Evolutionary conservation across 352 stramenopile species (phyloP), one percentile per base, ranked within the genome.

Genomic region (Pythium utonaiense): DNA sequence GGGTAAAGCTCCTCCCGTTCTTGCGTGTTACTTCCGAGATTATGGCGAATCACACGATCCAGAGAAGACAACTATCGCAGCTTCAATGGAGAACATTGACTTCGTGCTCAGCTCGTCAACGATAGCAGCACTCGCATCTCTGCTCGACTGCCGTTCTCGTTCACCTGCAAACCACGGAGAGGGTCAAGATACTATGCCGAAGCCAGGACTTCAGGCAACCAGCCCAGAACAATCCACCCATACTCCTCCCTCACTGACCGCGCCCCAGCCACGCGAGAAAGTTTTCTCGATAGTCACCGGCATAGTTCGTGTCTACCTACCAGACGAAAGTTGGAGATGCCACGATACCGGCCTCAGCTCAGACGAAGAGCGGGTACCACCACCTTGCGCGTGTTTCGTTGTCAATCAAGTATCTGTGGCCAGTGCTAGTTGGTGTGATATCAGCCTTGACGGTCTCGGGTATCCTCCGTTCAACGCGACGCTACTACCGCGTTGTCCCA

Each of bases 401-500:
- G 36, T 91, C 19, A 78, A 90, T 62, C 75, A 73, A 1, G 60
- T 75, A 19, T 78, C 72, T 2, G 45, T 86, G 0, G 59, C 64
- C 44, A 83, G 72, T 57, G 60, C 79, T 1, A 57, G 57, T 17
- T 79, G 73, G 67, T 76, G 62, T 55, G 73, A 88, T 3, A 83
- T 91, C 36, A 75, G 56, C n/a, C 24, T 93, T 21, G 79, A 91
- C 57, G 78, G 83, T 42, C 69, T 93, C 16, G 75, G 79, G 24
- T 91, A 91, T 40, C 82, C 83, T 58, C 81, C 81, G 34, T 93
- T 93, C 47, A 91, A 91, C 64, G 69, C 76, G n/a, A 74, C 78
- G 5, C 64, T 87, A 27, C 61, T 90, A 6, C 82, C 80, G 34
- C 80, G 74, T n/a, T 68, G 70, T 19, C 66, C 71, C 52, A 74